Evolutionary conservation across 352 stramenopile genomes (phyloP).

Genomic region (Phytophthora tubulina): DNA sequence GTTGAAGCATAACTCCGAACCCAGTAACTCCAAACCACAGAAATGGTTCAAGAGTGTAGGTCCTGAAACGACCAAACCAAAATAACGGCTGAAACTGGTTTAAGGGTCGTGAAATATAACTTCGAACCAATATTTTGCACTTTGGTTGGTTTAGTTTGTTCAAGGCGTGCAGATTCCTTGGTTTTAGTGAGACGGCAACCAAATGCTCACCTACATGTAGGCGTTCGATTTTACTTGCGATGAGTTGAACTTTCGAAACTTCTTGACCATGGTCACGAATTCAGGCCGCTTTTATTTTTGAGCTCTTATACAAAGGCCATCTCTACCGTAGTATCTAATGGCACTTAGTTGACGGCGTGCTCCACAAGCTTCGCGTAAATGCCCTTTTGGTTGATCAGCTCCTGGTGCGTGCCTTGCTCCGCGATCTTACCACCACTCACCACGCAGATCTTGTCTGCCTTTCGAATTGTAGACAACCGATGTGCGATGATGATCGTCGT

Average conservation of each 20-base stretch:
- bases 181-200: no score
- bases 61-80: neutral
- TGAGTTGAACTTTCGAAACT: no score
- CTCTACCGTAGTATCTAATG: neutral
- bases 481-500: conserved; percentile 96
- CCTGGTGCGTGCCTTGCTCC: conserved; percentile 93
- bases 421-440: conserved; percentile 92
- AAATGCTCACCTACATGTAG: no score
- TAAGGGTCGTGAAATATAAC: neutral
- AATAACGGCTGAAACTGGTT: neutral
- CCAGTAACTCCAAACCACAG: neutral
- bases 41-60: neutral
- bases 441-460: conserved; percentile 72
- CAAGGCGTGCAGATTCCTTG: neutral
- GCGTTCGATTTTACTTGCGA: no score
- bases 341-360: conserved; percentile 22
- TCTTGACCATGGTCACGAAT: no score
- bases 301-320: no score
- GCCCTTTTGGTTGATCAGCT: conserved; percentile 59
- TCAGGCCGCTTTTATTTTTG: no score
- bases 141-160: neutral
- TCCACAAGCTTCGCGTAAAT: conserved; percentile 51
- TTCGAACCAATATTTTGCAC: neutral
- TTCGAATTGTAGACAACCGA: conserved; percentile 93
- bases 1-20: neutral